Percentiles rank a stretch among this genome's conserved stretches.
These are phyloP conservation scores for Chrysopogon serrulatus DNA, from an alignment of 176 grass and related monocot genomes.

Conservation along the genomic window DNA sequence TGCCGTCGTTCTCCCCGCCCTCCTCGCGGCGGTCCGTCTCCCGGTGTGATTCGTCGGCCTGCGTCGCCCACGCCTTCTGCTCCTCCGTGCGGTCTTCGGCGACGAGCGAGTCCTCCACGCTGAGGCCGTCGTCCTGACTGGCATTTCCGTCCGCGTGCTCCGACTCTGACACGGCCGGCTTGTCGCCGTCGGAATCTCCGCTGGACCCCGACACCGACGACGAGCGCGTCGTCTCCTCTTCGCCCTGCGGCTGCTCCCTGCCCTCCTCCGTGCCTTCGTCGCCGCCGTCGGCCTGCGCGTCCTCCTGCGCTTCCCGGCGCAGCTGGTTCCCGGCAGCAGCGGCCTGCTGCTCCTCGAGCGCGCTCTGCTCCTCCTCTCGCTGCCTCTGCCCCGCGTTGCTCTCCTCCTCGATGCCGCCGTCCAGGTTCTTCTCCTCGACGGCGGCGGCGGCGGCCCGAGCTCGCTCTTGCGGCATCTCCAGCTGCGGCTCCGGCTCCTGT, in stretches of 20 bases:
- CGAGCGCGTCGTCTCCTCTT: neutral
- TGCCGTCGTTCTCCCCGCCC: neutral
- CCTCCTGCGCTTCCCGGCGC: conserved; percentile 40
- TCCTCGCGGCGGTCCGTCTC: conserved; percentile 68
- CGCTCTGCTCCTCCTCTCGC: conserved; percentile 51
- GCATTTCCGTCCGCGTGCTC: conserved; percentile 3
- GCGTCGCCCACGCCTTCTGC: conserved; percentile 58
- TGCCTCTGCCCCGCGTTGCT: conserved; percentile 53
- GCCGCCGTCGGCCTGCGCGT: neutral
- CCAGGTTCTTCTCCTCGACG: conserved; percentile 65
- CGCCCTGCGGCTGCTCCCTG: neutral
- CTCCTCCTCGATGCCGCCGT: conserved; percentile 67
- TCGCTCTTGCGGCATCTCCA: conserved; percentile 28
- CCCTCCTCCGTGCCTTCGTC: neutral
- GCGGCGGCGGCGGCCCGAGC: neutral
- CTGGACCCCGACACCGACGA: neutral
- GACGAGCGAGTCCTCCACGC: conserved; percentile 1
- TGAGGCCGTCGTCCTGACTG: neutral
- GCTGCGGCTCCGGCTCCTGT: neutral
- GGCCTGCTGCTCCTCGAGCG: conserved; percentile 34
- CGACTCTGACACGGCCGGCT: conserved; percentile 11
- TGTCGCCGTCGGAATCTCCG: neutral
- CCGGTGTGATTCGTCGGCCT: conserved; percentile 60
- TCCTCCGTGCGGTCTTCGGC: conserved; percentile 22
- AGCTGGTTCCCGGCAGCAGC: conserved; percentile 1